Conservation (phyloP, 2,329 filamentous ascomycete species). For the Phialemonium atrogriseum region DNA sequence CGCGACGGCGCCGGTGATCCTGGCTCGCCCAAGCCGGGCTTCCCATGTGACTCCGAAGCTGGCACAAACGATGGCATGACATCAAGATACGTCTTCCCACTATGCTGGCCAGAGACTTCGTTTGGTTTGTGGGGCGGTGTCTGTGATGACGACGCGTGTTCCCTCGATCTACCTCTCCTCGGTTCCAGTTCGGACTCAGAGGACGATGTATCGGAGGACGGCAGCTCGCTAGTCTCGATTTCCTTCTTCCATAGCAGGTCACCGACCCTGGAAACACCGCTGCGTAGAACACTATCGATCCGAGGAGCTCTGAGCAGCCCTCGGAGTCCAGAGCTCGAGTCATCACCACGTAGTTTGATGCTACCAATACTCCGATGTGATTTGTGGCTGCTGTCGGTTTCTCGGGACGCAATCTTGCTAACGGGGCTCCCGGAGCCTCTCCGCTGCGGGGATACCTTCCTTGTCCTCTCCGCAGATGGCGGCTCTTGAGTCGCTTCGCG, state of each 20-base stretch:
- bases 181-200: slow-evolving; percentile 41
- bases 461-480: slow-evolving; percentile 18
- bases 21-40: slow-evolving; percentile 10
- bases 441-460: slow-evolving; percentile 18
- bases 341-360: slow-evolving; percentile 33
- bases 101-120: slow-evolving; percentile 15
- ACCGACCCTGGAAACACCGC: slow-evolving; percentile 46
- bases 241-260: slow-evolving; percentile 52
- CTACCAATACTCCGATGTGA: slow-evolving; percentile 41
- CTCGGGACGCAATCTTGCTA: slow-evolving; percentile 25
- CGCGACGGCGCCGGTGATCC: slow-evolving; percentile 16
- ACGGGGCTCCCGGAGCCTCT: slow-evolving; percentile 28
- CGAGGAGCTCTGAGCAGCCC: slow-evolving; percentile 72
- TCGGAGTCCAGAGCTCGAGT: slow-evolving; percentile 48
- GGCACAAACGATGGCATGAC: slow-evolving; percentile 42
- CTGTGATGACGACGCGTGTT: slow-evolving; percentile 20
- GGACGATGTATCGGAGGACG: slow-evolving; percentile 32
- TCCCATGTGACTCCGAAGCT: slow-evolving; percentile 20
- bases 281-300: slow-evolving; percentile 63
- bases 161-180: slow-evolving; percentile 27
- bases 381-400: slow-evolving; percentile 38
- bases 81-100: slow-evolving; percentile 39
- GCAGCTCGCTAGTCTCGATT: slow-evolving; percentile 20
- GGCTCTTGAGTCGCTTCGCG: slow-evolving; percentile 21
- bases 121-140: slow-evolving; percentile 23